phyloP scores from a whole-genome alignment of 2,329 filamentous ascomycete species.

The Colletotrichum sp. region DNA sequence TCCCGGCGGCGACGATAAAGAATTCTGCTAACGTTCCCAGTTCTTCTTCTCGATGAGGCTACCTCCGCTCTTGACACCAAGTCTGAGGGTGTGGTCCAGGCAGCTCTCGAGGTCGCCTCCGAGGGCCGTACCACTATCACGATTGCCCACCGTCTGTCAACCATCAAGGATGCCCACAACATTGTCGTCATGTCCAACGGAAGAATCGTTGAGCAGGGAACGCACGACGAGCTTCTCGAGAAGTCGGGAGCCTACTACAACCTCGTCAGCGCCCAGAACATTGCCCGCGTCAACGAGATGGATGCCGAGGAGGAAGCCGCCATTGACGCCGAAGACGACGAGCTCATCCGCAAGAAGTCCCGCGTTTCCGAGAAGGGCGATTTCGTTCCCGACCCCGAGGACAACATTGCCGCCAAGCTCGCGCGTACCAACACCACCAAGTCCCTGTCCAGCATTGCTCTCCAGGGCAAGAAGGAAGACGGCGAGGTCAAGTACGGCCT shows the following conservation, averaged over 20 bases:
- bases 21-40: slow-evolving; percentile 31
- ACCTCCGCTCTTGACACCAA: slow-evolving; percentile 94
- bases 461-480: slow-evolving; percentile 62
- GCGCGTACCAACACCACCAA: slow-evolving; percentile 59
- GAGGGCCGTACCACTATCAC: slow-evolving; percentile 92
- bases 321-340: slow-evolving; percentile 53
- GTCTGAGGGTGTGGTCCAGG: slow-evolving; percentile 92
- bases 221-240: slow-evolving; percentile 79
- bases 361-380: slow-evolving; percentile 42
- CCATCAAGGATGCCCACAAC: slow-evolving; percentile 92
- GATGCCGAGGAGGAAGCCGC: slow-evolving; percentile 55
- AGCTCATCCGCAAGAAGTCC: slow-evolving; percentile 54
- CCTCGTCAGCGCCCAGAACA: slow-evolving; percentile 87
- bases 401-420: slow-evolving; percentile 64
- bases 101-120: slow-evolving; percentile 85
- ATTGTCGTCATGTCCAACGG: slow-evolving; percentile 93
- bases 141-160: slow-evolving; percentile 94
- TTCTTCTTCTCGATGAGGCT: slow-evolving; percentile 92
- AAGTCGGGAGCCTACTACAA: slow-evolving; percentile 77
- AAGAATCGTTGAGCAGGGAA: slow-evolving; percentile 90
- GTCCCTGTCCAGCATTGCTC: slow-evolving; percentile 73
- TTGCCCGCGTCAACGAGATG: slow-evolving; percentile 65
- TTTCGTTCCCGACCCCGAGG: slow-evolving; percentile 63
- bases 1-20: neutral
- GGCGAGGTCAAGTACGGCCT: slow-evolving; percentile 67